Evolutionary conservation across 495 filamentous ascomycete genomes (phyloP).

Genomic region (Penicillium cosmopolitanum): DNA sequence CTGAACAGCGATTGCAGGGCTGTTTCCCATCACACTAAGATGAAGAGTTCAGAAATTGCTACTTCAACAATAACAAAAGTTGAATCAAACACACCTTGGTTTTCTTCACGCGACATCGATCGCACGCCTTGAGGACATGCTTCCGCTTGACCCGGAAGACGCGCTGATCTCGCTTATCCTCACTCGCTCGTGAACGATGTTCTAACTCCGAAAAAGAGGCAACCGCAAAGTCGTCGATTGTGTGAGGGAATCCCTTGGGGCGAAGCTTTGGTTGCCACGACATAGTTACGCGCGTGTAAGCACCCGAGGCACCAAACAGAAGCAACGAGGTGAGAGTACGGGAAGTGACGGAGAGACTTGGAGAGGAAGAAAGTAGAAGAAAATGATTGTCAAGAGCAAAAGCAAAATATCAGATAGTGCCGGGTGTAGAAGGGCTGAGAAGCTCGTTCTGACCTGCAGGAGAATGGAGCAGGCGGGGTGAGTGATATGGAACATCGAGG

Average conservation of each 20-base stretch:
- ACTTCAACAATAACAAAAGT: background rate
- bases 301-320: background rate
- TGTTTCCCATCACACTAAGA: constrained; percentile 53
- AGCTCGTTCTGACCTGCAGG: constrained; percentile 18
- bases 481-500: constrained; percentile 22
- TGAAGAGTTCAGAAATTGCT: constrained; percentile 17
- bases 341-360: constrained; percentile 3
- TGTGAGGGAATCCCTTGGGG: constrained; percentile 48
- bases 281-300: constrained; percentile 29
- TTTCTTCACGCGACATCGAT: constrained; percentile 54
- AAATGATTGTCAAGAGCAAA: constrained; percentile 13
- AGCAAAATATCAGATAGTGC: constrained; percentile 3
- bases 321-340: constrained; percentile 3
- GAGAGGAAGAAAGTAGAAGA: constrained; percentile 10
- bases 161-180: constrained; percentile 49
- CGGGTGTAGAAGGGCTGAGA: constrained; percentile 11
- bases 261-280: constrained; percentile 48
- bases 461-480: constrained; percentile 30
- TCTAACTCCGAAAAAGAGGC: constrained; percentile 41
- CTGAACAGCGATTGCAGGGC: constrained; percentile 52
- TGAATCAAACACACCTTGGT: constrained; percentile 41
- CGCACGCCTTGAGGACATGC: constrained; percentile 53
- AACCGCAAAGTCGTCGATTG: constrained; percentile 40
- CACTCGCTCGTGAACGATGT: constrained; percentile 30
- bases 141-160: constrained; percentile 55